phyloP scores from a whole-genome alignment of 1,139 yeast genomes.

The Zygoascus hellenicus region DNA sequence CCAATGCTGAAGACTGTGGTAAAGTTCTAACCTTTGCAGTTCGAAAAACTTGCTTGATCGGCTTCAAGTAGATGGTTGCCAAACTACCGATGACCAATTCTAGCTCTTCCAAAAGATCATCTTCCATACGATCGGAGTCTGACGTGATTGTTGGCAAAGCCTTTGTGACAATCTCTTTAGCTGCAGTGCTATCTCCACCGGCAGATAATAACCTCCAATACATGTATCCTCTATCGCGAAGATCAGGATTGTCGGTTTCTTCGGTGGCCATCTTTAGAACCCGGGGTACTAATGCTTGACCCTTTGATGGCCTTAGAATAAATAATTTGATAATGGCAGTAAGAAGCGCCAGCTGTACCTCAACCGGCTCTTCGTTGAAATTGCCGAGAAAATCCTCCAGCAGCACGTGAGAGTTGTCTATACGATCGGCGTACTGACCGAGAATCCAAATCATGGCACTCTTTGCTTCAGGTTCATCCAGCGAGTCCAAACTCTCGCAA shows the following conservation, averaged over 20 bases:
- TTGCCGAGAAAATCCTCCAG: constrained; percentile 43
- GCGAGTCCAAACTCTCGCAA: constrained; percentile 40
- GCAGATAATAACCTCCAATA: constrained; percentile 77
- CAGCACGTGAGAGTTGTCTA: constrained; percentile 44
- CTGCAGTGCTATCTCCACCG: constrained; percentile 27
- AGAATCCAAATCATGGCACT: constrained; percentile 78
- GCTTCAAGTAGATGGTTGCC: constrained; percentile 79
- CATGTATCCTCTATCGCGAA: constrained; percentile 78
- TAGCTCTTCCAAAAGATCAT: constrained; percentile 66
- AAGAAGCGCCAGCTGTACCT: constrained; percentile 67
- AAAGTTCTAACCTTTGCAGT: constrained; percentile 52
- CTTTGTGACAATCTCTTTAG: constrained; percentile 55
- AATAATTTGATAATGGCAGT: constrained; percentile 74
- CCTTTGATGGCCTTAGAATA: constrained; percentile 49
- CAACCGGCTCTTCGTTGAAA: constrained; percentile 58
- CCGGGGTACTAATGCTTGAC: constrained; percentile 53
- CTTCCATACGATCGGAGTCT: constrained; percentile 68
- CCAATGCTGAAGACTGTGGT: constrained; percentile 59
- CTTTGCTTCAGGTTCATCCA: constrained; percentile 76
- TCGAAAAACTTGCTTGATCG: constrained; percentile 73
- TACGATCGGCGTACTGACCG: constrained; percentile 59
- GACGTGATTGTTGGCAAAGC: constrained; percentile 58
- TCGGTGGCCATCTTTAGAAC: constrained; percentile 71
- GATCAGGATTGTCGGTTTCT: constrained; percentile 69
- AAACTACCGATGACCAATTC: constrained; percentile 77